Percentiles rank a stretch among this genome's conserved stretches.
These are phyloP conservation scores for Neltuma alba DNA, from an alignment of 306 rosid genomes.

Conservation along the genomic window DNA sequence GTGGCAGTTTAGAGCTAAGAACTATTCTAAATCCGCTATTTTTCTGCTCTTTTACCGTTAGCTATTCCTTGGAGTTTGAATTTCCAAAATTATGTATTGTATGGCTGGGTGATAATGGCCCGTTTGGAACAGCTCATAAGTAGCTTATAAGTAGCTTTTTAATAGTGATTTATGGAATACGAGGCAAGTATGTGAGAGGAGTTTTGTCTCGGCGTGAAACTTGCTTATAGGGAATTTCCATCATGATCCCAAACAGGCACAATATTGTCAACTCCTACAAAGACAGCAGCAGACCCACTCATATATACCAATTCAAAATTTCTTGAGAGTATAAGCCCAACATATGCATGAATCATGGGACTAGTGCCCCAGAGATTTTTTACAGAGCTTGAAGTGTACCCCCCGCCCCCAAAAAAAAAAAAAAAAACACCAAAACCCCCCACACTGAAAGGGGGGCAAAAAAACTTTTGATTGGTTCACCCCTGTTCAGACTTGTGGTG, in stretches of 20 bases:
- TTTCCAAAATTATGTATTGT: not conserved
- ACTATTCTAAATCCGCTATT: not conserved
- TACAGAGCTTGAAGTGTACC: not conserved
- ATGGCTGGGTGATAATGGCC: not conserved
- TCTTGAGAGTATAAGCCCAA: not conserved
- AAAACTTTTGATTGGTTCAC: not conserved
- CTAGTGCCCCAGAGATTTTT: not conserved
- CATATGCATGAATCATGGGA: not conserved
- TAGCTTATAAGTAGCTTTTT: too few relatives aligned
- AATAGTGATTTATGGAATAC: too few relatives aligned
- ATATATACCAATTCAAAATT: not conserved
- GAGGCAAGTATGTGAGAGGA: too few relatives aligned
- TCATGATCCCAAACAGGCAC: too few relatives aligned
- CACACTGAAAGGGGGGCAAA: too few relatives aligned
- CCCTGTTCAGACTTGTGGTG: not conserved
- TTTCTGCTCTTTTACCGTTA: not conserved
- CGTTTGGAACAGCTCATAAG: too few relatives aligned
- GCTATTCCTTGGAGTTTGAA: not conserved
- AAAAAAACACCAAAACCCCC: too few relatives aligned
- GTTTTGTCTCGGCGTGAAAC: too few relatives aligned
- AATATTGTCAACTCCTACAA: not conserved
- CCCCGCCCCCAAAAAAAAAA: not conserved
- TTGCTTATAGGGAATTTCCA: too few relatives aligned
- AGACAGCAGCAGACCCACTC: not conserved
- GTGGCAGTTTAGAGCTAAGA: not conserved